These are phyloP conservation scores for Solanum arcanum DNA, from an alignment of 257 asterid genomes.

Conservation along the genomic window DNA sequence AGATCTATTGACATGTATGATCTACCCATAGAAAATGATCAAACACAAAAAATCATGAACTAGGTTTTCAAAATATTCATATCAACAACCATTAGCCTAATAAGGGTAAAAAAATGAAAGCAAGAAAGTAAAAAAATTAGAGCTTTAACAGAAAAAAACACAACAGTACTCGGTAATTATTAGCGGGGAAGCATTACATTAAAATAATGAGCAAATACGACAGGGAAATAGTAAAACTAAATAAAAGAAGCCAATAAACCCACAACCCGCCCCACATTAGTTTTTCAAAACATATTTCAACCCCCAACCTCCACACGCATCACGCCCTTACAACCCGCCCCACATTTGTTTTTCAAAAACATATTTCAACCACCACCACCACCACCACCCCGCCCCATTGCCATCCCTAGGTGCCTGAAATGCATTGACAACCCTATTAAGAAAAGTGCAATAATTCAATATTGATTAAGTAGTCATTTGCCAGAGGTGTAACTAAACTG, in stretches of 20 bases:
- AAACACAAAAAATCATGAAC: neutral
- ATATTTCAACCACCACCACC: too few species aligned
- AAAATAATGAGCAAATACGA: neutral
- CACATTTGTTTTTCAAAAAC: too few species aligned
- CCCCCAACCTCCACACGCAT: neutral
- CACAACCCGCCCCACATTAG: neutral
- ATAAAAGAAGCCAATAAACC: neutral
- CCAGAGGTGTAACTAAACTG: conserved; percentile 39
- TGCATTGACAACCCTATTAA: conserved; percentile 25
- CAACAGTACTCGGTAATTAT: neutral
- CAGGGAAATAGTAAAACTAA: neutral
- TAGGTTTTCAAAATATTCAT: neutral
- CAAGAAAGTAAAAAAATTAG: neutral
- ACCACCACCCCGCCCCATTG: neutral
- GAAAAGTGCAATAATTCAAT: conserved; percentile 11
- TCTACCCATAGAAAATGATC: neutral
- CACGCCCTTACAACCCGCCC: too few species aligned
- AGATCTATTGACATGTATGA: neutral
- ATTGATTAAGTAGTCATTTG: conserved; percentile 17
- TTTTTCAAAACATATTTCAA: neutral
- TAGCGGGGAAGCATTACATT: neutral
- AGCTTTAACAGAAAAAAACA: neutral
- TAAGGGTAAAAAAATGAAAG: neutral
- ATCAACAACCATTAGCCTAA: neutral
- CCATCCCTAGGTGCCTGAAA: conserved; percentile 28